Conservation (phyloP, 768 basidiomycete species). For the Lyophyllum shimeji region DNA sequence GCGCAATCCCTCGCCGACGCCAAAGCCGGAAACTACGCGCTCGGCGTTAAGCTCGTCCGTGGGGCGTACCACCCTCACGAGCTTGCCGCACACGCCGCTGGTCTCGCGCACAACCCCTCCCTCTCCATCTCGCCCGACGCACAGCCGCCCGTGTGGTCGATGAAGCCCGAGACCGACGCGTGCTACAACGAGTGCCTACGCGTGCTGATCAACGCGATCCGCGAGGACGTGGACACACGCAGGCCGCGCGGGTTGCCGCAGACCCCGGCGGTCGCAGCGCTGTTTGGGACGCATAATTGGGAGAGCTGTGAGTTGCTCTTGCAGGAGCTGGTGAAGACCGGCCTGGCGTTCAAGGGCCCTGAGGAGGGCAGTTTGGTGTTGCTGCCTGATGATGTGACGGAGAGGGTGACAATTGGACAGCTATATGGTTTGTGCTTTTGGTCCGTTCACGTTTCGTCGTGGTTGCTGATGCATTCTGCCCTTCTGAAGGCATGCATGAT, state of each 20-base stretch:
- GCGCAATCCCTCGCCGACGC: constrained; percentile 65
- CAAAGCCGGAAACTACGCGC: constrained; percentile 59
- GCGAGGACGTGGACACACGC: constrained; percentile 41
- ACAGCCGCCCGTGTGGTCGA: constrained; percentile 65
- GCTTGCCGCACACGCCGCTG: constrained; percentile 41
- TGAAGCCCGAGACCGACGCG: constrained; percentile 71
- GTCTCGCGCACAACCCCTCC: constrained; percentile 20
- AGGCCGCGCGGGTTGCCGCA: constrained; percentile 6
- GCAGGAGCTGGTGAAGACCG: constrained; percentile 53
- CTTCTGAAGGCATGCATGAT: constrained; percentile 76
- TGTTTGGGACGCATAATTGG: constrained; percentile 91
- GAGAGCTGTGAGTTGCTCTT: constrained; percentile 63
- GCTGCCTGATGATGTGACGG: constrained; percentile 56
- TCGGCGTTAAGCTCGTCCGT: constrained; percentile 91
- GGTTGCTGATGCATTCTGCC: background rate
- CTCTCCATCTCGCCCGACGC: constrained; percentile 58
- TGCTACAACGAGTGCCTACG: constrained; percentile 66
- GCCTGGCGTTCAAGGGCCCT: constrained; percentile 44
- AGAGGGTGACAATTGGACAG: constrained; percentile 75
- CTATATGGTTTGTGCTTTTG: constrained; percentile 64
- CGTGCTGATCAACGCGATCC: constrained; percentile 55
- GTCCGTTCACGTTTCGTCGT: constrained; percentile 1
- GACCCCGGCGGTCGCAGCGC: constrained; percentile 47
- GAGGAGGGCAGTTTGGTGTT: constrained; percentile 22
- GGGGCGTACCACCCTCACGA: constrained; percentile 91